A percentile compares a stretch with the other conserved stretches of the same genome.
phyloP scores from a whole-genome alignment of 768 basidiomycete species.

The Psilocybe subaeruginosa region DNA sequence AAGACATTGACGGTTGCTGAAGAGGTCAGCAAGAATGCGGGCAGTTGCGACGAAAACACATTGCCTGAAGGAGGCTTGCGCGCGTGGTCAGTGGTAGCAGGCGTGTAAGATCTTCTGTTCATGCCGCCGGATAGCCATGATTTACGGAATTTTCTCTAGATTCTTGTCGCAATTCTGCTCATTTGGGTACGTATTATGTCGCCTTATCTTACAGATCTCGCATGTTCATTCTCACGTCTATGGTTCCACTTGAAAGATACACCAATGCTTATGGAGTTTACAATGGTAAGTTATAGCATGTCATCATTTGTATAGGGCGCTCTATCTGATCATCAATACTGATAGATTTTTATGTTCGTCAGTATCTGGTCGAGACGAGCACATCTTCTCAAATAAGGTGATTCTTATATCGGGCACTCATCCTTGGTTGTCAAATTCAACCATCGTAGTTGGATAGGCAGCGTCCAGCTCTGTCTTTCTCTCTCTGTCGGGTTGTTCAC shows the following conservation, averaged over 20 bases:
- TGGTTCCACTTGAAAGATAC: constrained; percentile 21
- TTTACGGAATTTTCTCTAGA: constrained; percentile 19
- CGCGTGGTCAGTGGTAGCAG: constrained; percentile 46
- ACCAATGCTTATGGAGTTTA: constrained; percentile 34
- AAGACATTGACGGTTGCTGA: neutral
- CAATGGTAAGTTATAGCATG: constrained; percentile 30
- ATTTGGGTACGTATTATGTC: constrained; percentile 37
- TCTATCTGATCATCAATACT: constrained; percentile 11
- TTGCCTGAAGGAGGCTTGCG: constrained; percentile 43
- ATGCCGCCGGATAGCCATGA: neutral
- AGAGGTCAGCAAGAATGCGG: constrained; percentile 2
- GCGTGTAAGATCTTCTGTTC: constrained; percentile 36
- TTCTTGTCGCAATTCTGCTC: constrained; percentile 45
- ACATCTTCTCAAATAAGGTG: constrained; percentile 32
- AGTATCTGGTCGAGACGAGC: constrained; percentile 26
- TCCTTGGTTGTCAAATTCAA: neutral
- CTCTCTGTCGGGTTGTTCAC: constrained; percentile 26
- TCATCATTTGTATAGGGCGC: constrained; percentile 21
- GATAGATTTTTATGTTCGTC: constrained; percentile 32
- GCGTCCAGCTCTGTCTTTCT: constrained; percentile 26
- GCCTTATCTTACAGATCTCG: neutral
- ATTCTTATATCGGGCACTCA: neutral
- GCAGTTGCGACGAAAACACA: constrained; percentile 5
- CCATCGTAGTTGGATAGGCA: constrained; percentile 28
- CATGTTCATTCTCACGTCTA: neutral